These are phyloP conservation scores for Solanum pinnatisectum DNA, from an alignment of 257 asterid genomes.

Conservation along the genomic window DNA sequence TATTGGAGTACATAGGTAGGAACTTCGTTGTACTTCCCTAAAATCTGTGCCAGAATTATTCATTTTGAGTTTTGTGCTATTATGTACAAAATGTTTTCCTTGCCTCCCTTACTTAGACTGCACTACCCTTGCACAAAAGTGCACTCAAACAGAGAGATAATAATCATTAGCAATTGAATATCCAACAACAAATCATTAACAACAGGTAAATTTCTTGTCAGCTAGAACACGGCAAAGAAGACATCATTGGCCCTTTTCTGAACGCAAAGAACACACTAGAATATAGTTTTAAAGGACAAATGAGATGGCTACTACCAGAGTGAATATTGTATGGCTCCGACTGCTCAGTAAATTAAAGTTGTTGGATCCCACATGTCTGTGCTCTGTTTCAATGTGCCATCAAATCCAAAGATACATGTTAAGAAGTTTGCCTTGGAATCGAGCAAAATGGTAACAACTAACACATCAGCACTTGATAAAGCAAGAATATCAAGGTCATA, in stretches of 20 bases:
- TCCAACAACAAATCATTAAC: not conserved
- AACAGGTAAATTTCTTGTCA: not conserved
- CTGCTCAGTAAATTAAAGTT: conserved; percentile 86
- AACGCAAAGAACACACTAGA: not conserved
- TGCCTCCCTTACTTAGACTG: not conserved
- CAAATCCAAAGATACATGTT: conserved; percentile 2
- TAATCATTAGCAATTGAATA: not conserved
- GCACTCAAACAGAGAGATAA: not conserved
- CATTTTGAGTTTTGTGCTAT: not conserved
- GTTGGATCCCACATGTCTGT: conserved; percentile 84
- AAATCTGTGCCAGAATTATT: not conserved
- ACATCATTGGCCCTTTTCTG: not conserved
- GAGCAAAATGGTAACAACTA: not conserved
- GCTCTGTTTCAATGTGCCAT: conserved; percentile 41
- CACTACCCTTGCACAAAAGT: not conserved
- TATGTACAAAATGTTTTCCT: not conserved
- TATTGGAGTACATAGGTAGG: not conserved
- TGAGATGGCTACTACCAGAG: conserved; percentile 45
- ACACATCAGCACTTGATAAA: not conserved
- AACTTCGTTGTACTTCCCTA: not conserved
- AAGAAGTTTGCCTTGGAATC: not conserved
- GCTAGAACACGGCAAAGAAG: not conserved
- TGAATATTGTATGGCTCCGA: conserved; percentile 91
- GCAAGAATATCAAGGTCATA: not conserved
- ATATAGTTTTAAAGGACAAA: not conserved